Evolutionary conservation across 192 early-diverging fungal genomes (phyloP).

Genomic region (Geranomyces michiganensis): DNA sequence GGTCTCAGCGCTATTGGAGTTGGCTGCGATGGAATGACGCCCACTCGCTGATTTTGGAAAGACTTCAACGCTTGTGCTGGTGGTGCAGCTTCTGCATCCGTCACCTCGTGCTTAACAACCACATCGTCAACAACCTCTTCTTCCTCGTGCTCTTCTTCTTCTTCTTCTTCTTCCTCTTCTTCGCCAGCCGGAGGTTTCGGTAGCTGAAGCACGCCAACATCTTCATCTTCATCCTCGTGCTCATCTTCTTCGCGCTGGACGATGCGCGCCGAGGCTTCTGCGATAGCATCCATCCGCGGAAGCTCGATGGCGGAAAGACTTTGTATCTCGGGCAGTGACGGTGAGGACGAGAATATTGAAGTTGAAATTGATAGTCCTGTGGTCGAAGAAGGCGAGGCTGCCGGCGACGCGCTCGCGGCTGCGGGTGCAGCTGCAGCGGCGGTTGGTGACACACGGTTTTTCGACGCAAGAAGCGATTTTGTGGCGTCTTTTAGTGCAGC

Average conservation of each 20-base stretch:
- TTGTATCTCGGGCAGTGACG: neutral
- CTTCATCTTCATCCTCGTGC: neutral
- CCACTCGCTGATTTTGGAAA: slow-evolving; percentile 9
- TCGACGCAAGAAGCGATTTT: slow-evolving; percentile 37
- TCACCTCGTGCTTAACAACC: slow-evolving; percentile 30
- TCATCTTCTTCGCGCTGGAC: slow-evolving; percentile 13
- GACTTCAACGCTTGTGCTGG: slow-evolving; percentile 23
- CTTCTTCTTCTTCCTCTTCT: neutral
- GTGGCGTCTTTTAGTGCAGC: slow-evolving; percentile 46
- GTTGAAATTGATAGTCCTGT: neutral
- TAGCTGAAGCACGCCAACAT: neutral
- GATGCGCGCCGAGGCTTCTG: slow-evolving; percentile 20
- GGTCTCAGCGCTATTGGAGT: neutral
- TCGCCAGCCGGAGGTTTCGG: neutral
- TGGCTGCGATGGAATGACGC: neutral
- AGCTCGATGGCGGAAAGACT: slow-evolving; percentile 4
- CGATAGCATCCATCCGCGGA: slow-evolving; percentile 26
- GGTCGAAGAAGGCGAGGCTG: neutral
- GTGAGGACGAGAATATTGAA: neutral
- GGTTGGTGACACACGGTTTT: slow-evolving; percentile 28
- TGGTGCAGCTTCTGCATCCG: slow-evolving; percentile 19
- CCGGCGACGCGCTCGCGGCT: neutral
- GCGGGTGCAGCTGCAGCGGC: neutral
- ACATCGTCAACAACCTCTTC: slow-evolving; percentile 19
- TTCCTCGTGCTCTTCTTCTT: neutral